Base-by-base conservation (phyloP, 2,329 filamentous ascomycete genomes). In the Mycosphaerelloides madeirae region DNA sequence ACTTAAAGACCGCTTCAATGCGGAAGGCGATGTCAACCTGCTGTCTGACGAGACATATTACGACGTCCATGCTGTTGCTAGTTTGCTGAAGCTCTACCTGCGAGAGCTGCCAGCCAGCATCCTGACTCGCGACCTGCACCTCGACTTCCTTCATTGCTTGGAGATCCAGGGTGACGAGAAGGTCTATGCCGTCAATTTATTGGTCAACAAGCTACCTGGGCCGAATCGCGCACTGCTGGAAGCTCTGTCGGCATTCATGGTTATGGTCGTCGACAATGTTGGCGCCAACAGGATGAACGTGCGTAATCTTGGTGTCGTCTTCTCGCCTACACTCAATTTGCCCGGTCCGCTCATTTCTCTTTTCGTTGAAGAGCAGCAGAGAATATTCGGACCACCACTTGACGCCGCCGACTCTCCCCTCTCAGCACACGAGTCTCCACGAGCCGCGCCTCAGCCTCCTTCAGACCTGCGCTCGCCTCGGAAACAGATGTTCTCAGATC, bases 201-300 rank as follows among this genome's bases (percentile, higher is more conserved):
- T 98, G 14, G 86, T 95, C 4, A 83, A 87, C 63, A 79, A 79
- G 54, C 76, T 98, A 22, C 93, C 93, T 1, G 75, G 78, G 48
- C 80, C 85, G 29, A 98, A 98, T 52, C 79, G 83, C 36, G 83
- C 86, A 2, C 73, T 98, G 33, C 75, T 98, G 31, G 83, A 85
- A 58, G 89, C 94, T 52, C 72, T 98, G 43, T 87, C 91, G 37
- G 81, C 85, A 3, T 96, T 95, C 69, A 70, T 98, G 57, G 87
- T 95, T 62, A 84, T 85, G 60, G 91, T 98, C 58, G 88, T 96
- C 61, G 89, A 93, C 66, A 89, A 96, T 57, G 76, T 88, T 6
- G 83, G 87, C 57, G 74, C 85, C 50, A 98, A 98, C 73, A 97
- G 96, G 75, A 98, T 98, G 93, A 96, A 87, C 9, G 87, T 96